Evolutionary conservation across 768 basidiomycete genomes (phyloP), one percentile per base, ranked within the genome.

Genomic region (Pulveroboletus sp.): DNA sequence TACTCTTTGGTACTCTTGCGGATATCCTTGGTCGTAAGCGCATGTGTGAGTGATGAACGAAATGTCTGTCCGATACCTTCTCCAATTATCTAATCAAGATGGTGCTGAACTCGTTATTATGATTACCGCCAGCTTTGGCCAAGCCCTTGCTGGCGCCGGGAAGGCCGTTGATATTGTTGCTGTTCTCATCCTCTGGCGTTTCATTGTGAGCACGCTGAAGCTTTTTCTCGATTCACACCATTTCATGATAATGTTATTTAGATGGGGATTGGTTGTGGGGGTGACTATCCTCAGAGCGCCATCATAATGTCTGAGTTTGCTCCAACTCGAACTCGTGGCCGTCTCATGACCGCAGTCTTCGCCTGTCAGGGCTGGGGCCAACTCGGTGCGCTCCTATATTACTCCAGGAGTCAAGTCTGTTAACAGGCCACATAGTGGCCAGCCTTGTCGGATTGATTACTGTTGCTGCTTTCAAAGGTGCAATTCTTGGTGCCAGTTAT

Each of bases 261-360:
- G 83, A 81, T 82, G 79, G 89, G 89, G 1, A 62, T 92, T 5
- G 91, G 92, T 1, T 87, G 92, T 23, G 92, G 91, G 12, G 91
- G 91, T 6, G 90, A 92, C 59, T 89, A 93, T 62, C 90, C 91
- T 23, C 68, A 90, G 1, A 81, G 79, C 40, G 86, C 92, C 11
- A 82, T 89, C 60, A 92, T 93, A 59, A 82, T 89, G n/a, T 91
- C 87, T 9, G 92, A 95, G 64, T 93, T 93, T 60, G 82, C 92
- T 10, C 76, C 88, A 0, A 83, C 80, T 26, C 77, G 77, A 38
- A 83, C 79, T 43, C 81, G 92, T 49, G 93, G 93, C 17, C 76
- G 90, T 12, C 81, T 95, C 71, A 91, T 95, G 89, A 85, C 86
- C 4, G 87, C 84, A 1, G 88, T 92, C 3, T 93, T 93, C 54